Evolutionary conservation across 768 basidiomycete genomes (phyloP).

Genomic region (Leccinellum albellum): DNA sequence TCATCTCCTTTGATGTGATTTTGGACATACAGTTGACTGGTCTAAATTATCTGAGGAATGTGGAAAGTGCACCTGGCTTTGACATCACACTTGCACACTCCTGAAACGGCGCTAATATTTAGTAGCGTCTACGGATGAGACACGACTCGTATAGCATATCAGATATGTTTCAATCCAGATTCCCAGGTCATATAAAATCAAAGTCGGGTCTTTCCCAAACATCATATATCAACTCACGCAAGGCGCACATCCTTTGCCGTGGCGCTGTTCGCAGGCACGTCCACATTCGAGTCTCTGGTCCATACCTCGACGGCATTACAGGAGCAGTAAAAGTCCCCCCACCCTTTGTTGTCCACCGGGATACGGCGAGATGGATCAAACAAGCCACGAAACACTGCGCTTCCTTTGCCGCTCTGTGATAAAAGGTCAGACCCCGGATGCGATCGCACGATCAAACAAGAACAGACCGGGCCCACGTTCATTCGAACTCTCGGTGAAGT

Average conservation of each 20-base stretch:
- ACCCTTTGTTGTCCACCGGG: conserved; percentile 50
- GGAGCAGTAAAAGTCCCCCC: conserved; percentile 63
- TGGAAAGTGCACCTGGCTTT: too few relatives aligned
- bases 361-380: conserved; percentile 44
- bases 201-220: neutral
- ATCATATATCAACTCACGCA: neutral
- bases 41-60: too few relatives aligned
- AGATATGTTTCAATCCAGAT: neutral
- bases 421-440: conserved; percentile 1
- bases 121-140: too few relatives aligned
- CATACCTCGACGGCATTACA: conserved; percentile 58
- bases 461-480: conserved; percentile 60
- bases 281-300: conserved; percentile 28
- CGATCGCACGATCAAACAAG: conserved; percentile 1
- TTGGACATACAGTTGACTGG: too few relatives aligned
- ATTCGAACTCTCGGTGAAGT: conserved; percentile 45
- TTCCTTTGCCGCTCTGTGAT: conserved; percentile 29
- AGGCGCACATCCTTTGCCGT: neutral
- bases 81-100: too few relatives aligned
- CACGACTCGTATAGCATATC: too few relatives aligned
- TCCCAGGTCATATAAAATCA: neutral
- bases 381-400: conserved; percentile 43
- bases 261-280: neutral
- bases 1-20: too few relatives aligned
- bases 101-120: too few relatives aligned